A percentile compares a stretch with the other conserved stretches of the same genome.
Evolutionary conservation across 345 rosid genomes (phyloP).

Genomic region (Linum lewisii): DNA sequence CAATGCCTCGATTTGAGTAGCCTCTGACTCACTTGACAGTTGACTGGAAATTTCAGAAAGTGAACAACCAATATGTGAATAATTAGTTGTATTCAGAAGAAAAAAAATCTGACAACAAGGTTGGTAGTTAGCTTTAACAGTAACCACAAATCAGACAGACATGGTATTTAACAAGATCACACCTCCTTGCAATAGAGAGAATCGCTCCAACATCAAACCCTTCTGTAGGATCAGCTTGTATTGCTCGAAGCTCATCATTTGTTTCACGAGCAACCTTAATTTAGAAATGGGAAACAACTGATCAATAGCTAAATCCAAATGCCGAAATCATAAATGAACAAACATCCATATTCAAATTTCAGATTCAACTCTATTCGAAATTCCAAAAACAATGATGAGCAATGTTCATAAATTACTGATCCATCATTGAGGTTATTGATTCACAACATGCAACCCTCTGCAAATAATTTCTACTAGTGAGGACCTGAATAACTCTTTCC

Average conservation of each 20-base stretch:
- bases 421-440: no score
- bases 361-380: not conserved
- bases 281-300: not conserved
- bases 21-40: constrained; percentile 69
- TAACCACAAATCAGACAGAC: constrained; percentile 15
- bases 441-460: no score
- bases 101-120: constrained; percentile 6
- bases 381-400: no score
- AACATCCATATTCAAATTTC: not conserved
- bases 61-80: constrained; percentile 14
- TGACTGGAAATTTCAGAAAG: constrained; percentile 39
- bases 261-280: constrained; percentile 96
- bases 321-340: no score
- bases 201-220: constrained; percentile 82
- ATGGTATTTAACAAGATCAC: constrained; percentile 15
- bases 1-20: constrained; percentile 89
- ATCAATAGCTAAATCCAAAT: constrained; percentile 1
- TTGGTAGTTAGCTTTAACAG: constrained; percentile 7
- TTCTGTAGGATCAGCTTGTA: constrained; percentile 74
- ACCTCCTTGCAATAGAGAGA: constrained; percentile 89
- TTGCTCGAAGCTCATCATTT: constrained; percentile 90
- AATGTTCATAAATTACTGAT: no score
- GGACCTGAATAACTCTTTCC: no score
- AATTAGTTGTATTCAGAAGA: not conserved
- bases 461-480: no score